Percentiles rank a stretch among this genome's conserved stretches.
Conservation (phyloP, 2,329 filamentous ascomycete genomes). For the Xylaria multiplex region DNA sequence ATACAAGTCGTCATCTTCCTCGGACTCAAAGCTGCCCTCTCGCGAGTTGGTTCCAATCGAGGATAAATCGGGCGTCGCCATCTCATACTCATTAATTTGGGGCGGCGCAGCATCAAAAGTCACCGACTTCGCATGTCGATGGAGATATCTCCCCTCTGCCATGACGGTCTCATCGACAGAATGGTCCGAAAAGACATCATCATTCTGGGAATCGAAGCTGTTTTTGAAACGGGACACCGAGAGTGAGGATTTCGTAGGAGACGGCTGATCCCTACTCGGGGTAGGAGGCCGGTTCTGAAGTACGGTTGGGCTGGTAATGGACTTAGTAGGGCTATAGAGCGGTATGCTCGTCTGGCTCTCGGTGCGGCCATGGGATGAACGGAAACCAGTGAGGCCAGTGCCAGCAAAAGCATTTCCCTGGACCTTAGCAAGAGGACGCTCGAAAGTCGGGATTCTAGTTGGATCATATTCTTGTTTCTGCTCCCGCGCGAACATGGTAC, state of each 20-base stretch:
- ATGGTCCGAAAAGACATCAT: slow-evolving; percentile 74
- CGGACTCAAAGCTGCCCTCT: slow-evolving; percentile 91
- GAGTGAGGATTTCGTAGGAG: slow-evolving; percentile 90
- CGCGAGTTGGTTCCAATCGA: slow-evolving; percentile 89
- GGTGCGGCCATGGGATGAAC: slow-evolving; percentile 60
- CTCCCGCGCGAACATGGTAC: slow-evolving; percentile 94
- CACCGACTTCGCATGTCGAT: slow-evolving; percentile 93
- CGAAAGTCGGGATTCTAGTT: slow-evolving; percentile 76
- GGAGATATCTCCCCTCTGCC: slow-evolving; percentile 73
- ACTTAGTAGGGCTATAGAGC: slow-evolving; percentile 64
- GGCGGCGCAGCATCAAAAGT: slow-evolving; percentile 95
- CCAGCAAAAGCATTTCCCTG: slow-evolving; percentile 77
- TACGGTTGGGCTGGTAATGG: slow-evolving; percentile 47
- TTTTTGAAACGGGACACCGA: slow-evolving; percentile 73
- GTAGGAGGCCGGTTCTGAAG: slow-evolving; percentile 53
- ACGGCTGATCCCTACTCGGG: slow-evolving; percentile 76
- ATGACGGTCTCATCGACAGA: slow-evolving; percentile 67
- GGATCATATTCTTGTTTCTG: slow-evolving; percentile 94
- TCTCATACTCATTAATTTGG: slow-evolving; percentile 96
- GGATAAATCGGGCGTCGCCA: slow-evolving; percentile 96
- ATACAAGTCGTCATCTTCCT: slow-evolving; percentile 76
- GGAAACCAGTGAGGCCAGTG: slow-evolving; percentile 63
- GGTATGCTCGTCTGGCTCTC: slow-evolving; percentile 71
- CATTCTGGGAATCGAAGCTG: slow-evolving; percentile 74
- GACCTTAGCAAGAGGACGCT: slow-evolving; percentile 82